These are phyloP conservation scores for Hippophae rhamnoides DNA, from an alignment of 306 rosid genomes.

Conservation along the genomic window DNA sequence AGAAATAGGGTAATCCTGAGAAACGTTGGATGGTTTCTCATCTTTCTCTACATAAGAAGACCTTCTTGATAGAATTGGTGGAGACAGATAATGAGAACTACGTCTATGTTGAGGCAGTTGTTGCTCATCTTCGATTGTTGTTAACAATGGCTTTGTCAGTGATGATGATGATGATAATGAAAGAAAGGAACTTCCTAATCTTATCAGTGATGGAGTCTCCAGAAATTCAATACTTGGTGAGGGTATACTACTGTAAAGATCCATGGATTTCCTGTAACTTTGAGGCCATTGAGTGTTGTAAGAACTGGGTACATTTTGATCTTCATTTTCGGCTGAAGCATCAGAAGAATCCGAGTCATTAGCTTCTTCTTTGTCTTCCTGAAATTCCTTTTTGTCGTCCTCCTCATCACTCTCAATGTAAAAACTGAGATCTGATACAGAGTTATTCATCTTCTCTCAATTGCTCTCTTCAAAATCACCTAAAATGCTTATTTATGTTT, in stretches of 20 bases:
- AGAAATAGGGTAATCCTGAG: conserved; percentile 60
- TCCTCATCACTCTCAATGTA: conserved; percentile 73
- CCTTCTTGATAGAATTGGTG: conserved; percentile 50
- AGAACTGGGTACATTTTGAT: conserved; percentile 55
- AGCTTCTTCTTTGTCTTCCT: conserved; percentile 42
- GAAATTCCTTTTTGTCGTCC: conserved; percentile 46
- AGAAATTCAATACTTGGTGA: conserved; percentile 82
- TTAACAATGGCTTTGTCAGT: conserved; percentile 48
- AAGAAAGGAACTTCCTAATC: conserved; percentile 84
- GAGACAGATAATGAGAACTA: conserved; percentile 55
- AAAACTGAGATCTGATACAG: conserved; percentile 65
- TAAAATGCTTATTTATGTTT: not conserved
- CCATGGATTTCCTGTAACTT: conserved; percentile 97
- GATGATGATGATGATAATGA: conserved; percentile 75
- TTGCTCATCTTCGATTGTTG: conserved; percentile 35
- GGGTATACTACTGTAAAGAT: conserved; percentile 80
- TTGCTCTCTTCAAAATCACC: not conserved
- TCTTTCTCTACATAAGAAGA: conserved; percentile 32
- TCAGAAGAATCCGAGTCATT: conserved; percentile 73
- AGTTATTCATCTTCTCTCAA: conserved; percentile 51
- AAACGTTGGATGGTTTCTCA: conserved; percentile 35
- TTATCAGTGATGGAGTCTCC: conserved; percentile 65
- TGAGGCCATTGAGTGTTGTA: conserved; percentile 82
- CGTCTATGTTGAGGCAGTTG: conserved; percentile 30
- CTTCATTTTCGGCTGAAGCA: conserved; percentile 41